Evolutionary conservation across 1,284 basidiomycete species (phyloP).

Genomic region (Tremellales sp.): DNA sequence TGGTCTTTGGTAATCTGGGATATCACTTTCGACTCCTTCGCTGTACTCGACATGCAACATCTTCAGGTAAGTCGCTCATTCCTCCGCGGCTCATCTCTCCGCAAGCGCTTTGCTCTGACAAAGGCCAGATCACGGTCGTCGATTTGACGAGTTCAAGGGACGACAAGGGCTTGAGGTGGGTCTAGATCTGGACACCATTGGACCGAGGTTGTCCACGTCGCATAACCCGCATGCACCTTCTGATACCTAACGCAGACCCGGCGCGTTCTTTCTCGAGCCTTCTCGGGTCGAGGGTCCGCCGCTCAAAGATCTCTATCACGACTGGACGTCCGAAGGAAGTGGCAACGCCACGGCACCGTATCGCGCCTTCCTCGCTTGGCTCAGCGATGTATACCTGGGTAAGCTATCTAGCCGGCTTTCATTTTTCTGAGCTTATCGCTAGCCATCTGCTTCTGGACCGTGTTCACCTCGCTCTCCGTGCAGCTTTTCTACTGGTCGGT

Average conservation of each 20-base stretch:
- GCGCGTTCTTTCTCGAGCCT: neutral
- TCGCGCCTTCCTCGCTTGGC: constrained; percentile 23
- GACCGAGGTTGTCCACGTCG: neutral
- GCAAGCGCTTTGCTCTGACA: constrained; percentile 3
- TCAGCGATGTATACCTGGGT: constrained; percentile 44
- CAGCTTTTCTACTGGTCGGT: constrained; percentile 90
- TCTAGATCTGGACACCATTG: neutral
- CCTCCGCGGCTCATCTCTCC: neutral
- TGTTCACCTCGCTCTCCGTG: constrained; percentile 74
- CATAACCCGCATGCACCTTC: neutral
- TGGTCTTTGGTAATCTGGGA: constrained; percentile 80
- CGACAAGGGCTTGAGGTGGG: constrained; percentile 5
- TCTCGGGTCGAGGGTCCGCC: neutral
- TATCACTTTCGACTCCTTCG: constrained; percentile 68
- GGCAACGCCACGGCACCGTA: constrained; percentile 2
- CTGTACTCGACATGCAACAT: constrained; percentile 58
- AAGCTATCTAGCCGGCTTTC: constrained; percentile 10
- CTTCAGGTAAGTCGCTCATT: constrained; percentile 29
- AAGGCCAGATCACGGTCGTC: constrained; percentile 23
- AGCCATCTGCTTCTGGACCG: constrained; percentile 86
- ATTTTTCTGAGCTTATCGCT: constrained; percentile 9
- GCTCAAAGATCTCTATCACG: constrained; percentile 1
- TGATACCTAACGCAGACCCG: neutral
- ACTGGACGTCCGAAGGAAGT: constrained; percentile 9
- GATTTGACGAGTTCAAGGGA: constrained; percentile 8